phyloP scores from a whole-genome alignment of 441 rosid species.

The Adansonia gregorii region DNA sequence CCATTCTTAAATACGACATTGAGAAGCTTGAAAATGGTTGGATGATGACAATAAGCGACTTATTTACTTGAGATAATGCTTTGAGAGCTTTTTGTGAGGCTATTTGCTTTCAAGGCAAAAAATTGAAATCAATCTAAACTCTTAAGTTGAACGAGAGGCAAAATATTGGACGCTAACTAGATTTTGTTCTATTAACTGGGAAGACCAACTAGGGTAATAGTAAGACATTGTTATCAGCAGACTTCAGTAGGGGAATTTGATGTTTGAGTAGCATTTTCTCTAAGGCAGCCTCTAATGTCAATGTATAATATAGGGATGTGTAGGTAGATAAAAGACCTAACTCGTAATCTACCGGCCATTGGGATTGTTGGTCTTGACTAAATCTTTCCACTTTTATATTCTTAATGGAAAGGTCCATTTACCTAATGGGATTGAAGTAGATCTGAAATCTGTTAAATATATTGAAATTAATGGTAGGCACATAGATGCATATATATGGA shows the following conservation, averaged over 20 bases:
- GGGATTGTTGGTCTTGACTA: too few species aligned
- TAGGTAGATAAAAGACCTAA: too few species aligned
- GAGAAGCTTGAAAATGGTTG: background rate
- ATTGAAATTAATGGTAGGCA: background rate
- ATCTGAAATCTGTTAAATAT: background rate
- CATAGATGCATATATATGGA: background rate
- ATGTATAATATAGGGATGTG: too few species aligned
- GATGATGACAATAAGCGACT: background rate
- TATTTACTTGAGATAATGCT: background rate
- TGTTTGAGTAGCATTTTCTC: background rate
- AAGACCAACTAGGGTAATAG: background rate
- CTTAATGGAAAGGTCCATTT: background rate
- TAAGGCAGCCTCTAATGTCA: background rate
- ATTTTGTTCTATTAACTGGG: background rate
- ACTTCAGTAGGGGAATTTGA: background rate
- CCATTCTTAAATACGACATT: background rate
- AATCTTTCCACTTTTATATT: too few species aligned
- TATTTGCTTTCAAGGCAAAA: constrained; percentile 3
- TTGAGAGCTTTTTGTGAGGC: background rate
- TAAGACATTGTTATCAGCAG: background rate
- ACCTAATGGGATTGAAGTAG: background rate
- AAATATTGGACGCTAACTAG: background rate
- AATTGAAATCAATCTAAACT: background rate
- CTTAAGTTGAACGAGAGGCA: background rate
- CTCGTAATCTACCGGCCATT: too few species aligned